These are phyloP conservation scores for Monosporascus sp. DNA, from an alignment of 2,329 filamentous ascomycete species.

Conservation along the genomic window DNA sequence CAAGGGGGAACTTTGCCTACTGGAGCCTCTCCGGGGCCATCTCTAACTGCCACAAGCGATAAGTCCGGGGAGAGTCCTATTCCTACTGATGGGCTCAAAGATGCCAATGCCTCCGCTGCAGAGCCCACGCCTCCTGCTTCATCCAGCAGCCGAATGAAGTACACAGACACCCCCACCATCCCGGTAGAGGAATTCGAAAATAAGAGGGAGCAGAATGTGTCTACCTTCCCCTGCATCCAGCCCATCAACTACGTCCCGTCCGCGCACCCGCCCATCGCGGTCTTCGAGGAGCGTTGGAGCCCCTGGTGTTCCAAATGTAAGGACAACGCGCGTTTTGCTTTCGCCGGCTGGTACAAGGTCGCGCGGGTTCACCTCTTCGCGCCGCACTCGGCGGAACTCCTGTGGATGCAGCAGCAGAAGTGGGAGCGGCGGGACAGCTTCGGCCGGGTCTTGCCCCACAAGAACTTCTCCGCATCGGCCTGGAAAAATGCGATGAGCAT, in stretches of 20 bases:
- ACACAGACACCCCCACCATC: conserved; percentile 8
- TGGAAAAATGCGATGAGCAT: conserved; percentile 8
- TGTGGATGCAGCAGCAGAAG: conserved; percentile 21
- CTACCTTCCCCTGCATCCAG: conserved; percentile 9
- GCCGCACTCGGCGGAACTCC: conserved; percentile 18
- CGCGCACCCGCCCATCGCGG: conserved; percentile 12
- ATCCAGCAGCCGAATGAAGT: conserved; percentile 3
- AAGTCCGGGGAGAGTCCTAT: background rate
- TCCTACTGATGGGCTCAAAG: background rate
- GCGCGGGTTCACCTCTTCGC: conserved; percentile 17
- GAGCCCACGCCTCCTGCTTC: background rate
- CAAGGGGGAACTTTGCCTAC: background rate
- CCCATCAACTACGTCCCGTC: conserved; percentile 21
- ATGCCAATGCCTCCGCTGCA: background rate
- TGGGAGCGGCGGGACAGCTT: conserved; percentile 17
- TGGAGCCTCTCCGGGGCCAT: background rate
- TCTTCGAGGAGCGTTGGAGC: conserved; percentile 13
- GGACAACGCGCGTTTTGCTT: conserved; percentile 8
- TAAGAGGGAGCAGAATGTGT: background rate
- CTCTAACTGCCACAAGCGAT: conserved; percentile 1
- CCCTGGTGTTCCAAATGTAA: background rate
- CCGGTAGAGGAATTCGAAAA: conserved; percentile 7
- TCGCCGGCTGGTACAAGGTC: conserved; percentile 21
- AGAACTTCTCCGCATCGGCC: conserved; percentile 1
- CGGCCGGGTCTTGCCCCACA: conserved; percentile 7